Conservation (phyloP, 2,329 filamentous ascomycete species). For the Xylaria sp. region DNA sequence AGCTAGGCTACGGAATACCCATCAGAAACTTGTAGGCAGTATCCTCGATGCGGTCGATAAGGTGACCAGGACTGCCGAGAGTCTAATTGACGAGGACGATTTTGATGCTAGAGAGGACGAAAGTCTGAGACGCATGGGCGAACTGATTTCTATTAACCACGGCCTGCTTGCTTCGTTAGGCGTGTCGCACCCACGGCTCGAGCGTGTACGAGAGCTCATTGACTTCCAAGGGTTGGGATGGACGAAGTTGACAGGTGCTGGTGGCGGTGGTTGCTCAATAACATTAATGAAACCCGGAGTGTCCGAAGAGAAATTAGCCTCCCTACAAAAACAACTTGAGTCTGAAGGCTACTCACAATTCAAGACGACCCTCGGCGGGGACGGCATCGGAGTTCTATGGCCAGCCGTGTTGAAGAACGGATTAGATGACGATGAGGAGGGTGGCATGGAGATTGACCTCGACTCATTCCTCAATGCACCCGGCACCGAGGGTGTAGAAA, state of each 20-base stretch:
- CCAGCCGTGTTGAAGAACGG: conserved; percentile 89
- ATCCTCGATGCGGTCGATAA: conserved; percentile 87
- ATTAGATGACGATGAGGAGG: conserved; percentile 75
- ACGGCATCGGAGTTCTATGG: conserved; percentile 93
- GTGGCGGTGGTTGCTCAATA: conserved; percentile 94
- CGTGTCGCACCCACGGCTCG: conserved; percentile 91
- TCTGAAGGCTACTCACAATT: conserved; percentile 82
- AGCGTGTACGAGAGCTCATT: conserved; percentile 88
- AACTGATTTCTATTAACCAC: conserved; percentile 93
- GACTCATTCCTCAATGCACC: conserved; percentile 82
- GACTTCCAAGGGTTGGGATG: conserved; percentile 90
- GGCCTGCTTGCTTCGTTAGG: conserved; percentile 89
- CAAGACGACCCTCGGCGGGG: conserved; percentile 86
- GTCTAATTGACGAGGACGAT: conserved; percentile 61
- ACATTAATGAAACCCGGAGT: conserved; percentile 78
- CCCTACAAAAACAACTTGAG: conserved; percentile 69
- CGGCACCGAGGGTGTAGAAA: conserved; percentile 84
- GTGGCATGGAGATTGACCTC: conserved; percentile 90
- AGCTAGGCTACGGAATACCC: conserved; percentile 68
- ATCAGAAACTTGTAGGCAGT: conserved; percentile 77
- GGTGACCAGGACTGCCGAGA: conserved; percentile 62
- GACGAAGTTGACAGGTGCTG: conserved; percentile 96
- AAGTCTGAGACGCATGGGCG: conserved; percentile 76
- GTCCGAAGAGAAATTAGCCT: conserved; percentile 59
- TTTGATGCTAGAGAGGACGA: conserved; percentile 71